phyloP scores from a whole-genome alignment of 345 rosid genomes.

The Capsella bursapastoris region DNA sequence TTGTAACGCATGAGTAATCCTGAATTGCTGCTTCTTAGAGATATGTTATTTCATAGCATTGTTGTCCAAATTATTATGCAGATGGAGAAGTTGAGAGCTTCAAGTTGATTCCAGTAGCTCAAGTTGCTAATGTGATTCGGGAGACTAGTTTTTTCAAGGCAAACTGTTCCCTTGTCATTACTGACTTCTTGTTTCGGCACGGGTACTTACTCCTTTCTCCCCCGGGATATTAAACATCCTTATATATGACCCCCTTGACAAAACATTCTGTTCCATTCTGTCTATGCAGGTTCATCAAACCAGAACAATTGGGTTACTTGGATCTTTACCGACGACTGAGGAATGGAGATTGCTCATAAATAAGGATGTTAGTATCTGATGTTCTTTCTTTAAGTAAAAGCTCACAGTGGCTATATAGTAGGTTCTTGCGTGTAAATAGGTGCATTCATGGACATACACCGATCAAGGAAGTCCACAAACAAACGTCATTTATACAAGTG shows the following conservation, averaged over 20 bases:
- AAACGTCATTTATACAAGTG: neutral
- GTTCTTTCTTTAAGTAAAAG: neutral
- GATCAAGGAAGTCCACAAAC: neutral
- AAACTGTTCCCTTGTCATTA: slow-evolving; percentile 82
- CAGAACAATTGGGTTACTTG: slow-evolving; percentile 72
- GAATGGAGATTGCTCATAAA: slow-evolving; percentile 61
- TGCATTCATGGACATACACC: neutral
- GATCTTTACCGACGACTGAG: slow-evolving; percentile 64
- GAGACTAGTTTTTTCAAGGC: slow-evolving; percentile 78
- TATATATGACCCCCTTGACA: no score
- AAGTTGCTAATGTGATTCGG: slow-evolving; percentile 68
- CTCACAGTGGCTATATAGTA: neutral
- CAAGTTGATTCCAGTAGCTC: slow-evolving; percentile 65
- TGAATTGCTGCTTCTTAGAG: neutral
- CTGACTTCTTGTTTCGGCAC: slow-evolving; percentile 87
- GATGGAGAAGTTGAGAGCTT: slow-evolving; percentile 98
- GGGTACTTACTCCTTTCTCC: slow-evolving; percentile 57
- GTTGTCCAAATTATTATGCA: slow-evolving; percentile 38
- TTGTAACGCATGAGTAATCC: slow-evolving; percentile 9
- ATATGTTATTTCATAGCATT: slow-evolving; percentile 15
- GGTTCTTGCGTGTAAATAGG: neutral
- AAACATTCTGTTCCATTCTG: neutral
- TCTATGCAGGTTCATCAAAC: slow-evolving; percentile 65
- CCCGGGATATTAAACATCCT: no score
- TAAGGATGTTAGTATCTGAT: slow-evolving; percentile 26